Conservation (phyloP, 352 stramenopile species). For the Globisporangium polare region DNA sequence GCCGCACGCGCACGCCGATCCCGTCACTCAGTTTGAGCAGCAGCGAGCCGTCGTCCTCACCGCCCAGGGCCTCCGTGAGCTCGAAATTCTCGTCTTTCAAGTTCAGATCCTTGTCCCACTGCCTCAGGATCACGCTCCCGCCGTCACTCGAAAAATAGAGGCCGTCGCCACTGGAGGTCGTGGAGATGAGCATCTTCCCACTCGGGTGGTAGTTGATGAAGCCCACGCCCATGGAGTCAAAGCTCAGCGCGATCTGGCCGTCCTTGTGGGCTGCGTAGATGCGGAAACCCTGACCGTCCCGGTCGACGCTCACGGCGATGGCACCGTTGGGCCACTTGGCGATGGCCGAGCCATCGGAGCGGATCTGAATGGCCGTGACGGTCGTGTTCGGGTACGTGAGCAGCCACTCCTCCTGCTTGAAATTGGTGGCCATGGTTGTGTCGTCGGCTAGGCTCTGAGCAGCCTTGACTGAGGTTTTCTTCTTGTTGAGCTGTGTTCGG, state of each 20-base stretch:
- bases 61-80: constrained; percentile 22
- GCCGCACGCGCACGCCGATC: constrained; percentile 33
- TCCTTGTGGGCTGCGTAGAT: constrained; percentile 71
- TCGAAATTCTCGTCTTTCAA: constrained; percentile 45
- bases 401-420: constrained; percentile 37
- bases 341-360: constrained; percentile 56
- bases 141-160: constrained; percentile 48
- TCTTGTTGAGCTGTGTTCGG: constrained; percentile 3
- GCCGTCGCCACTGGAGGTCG: constrained; percentile 54
- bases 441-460: not conserved
- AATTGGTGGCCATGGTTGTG: constrained; percentile 11
- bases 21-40: constrained; percentile 47
- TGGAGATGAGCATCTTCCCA: constrained; percentile 70
- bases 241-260: constrained; percentile 57
- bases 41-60: constrained; percentile 40
- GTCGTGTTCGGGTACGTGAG: constrained; percentile 47
- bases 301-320: constrained; percentile 68
- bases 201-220: constrained; percentile 81
- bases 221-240: constrained; percentile 56
- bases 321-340: constrained; percentile 61
- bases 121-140: constrained; percentile 40
- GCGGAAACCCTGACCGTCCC: constrained; percentile 53
- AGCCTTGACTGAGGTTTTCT: not conserved
- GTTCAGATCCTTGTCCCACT: constrained; percentile 42
- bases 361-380: constrained; percentile 47